Evolutionary conservation across 2,329 filamentous ascomycete genomes (phyloP), one percentile per base, ranked within the genome.

Genomic region (Colletotrichum kahawae): DNA sequence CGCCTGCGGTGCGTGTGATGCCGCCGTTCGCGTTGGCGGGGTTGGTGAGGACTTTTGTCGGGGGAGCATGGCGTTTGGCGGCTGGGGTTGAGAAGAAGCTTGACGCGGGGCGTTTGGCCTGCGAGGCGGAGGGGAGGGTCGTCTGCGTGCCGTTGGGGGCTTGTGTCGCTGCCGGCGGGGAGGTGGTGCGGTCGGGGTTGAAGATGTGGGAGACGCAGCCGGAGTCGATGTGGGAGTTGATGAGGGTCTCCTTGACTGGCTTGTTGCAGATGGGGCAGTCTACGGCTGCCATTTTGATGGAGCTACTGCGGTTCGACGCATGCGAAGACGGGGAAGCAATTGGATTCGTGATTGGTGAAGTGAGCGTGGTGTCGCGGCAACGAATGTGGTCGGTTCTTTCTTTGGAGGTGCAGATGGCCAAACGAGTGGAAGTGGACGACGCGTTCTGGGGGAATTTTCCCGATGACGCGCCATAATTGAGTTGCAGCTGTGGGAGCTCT

Each of bases 141-240:
- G 84, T 81, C 62, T 81, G 80, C 73, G 78, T 80, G 79, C 13
- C 79, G 79, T 21, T 79, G 54, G 74, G 43, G 21, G 43, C 43
- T 38, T 67, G 82, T 79, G 66, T 81, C 70, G 76, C 77, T 79
- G 69, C 82, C 78, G 79, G 84, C 62, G 77, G 81, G 33, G 81
- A 77, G 54, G 70, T 70, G 65, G 70, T 77, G 5, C 68, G 54
- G 64, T 82, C 79, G 78, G 87, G 81, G 74, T 92, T 90, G 81
- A 93, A 86, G 77, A 97, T 83, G 82, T 93, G 93, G 43, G 87
- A 88, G 75, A 90, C 84, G 86, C 96, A 98, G 77, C 90, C 91
- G 34, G 95, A 96, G 85, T 98, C 97, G 82, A 98, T 92, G 84
- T 98, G 96, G 78, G 90, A 89, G 85, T 98, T 98, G 88, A 98